Evolutionary conservation across 2,329 filamentous ascomycete species (phyloP).

Genomic region (Akanthomyces muscarius): DNA sequence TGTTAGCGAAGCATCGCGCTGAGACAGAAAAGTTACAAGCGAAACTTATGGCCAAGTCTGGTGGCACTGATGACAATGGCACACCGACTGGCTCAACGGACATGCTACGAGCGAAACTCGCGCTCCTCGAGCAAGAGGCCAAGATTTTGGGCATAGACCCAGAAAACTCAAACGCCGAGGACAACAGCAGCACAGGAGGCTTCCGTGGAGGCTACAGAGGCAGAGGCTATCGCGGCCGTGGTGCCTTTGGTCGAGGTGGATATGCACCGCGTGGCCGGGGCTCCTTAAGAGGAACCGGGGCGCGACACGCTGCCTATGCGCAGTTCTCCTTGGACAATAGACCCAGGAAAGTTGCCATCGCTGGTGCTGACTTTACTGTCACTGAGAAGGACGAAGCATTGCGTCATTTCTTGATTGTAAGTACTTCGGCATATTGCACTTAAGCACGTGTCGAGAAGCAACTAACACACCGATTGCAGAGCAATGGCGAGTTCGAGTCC

Average conservation of each 20-base stretch:
- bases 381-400: conserved; percentile 63
- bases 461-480: conserved; percentile 36
- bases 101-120: conserved; percentile 65
- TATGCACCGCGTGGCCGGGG: conserved; percentile 33
- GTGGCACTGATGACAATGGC: conserved; percentile 23
- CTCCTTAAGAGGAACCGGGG: conserved; percentile 39
- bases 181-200: conserved; percentile 30
- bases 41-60: conserved; percentile 32
- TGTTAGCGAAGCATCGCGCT: conserved; percentile 59
- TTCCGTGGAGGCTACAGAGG: conserved; percentile 33
- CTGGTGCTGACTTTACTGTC: conserved; percentile 59
- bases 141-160: conserved; percentile 65
- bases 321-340: conserved; percentile 72
- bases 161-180: conserved; percentile 33
- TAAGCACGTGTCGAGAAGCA: neutral
- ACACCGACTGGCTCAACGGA: conserved; percentile 46
- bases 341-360: conserved; percentile 62
- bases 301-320: conserved; percentile 53
- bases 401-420: conserved; percentile 66
- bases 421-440: conserved; percentile 25
- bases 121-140: conserved; percentile 70
- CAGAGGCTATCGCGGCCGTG: conserved; percentile 32
- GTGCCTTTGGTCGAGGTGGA: conserved; percentile 38
- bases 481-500: conserved; percentile 58
- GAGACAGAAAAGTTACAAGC: conserved; percentile 63